Evolutionary conservation across 1,139 yeast genomes (phyloP).

Genomic region (Pichia sp.): DNA sequence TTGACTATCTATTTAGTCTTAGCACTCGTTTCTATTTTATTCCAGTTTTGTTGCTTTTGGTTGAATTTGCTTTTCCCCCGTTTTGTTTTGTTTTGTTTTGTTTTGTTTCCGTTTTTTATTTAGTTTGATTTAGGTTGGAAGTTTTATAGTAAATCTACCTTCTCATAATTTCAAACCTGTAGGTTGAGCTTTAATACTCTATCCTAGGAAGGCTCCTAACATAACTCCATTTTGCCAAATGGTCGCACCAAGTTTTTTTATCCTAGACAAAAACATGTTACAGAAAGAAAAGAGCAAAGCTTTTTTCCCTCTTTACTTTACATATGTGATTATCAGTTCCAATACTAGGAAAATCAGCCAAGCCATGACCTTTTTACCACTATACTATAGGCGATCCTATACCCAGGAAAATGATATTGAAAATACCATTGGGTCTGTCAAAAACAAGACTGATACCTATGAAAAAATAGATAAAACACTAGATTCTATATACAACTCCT

Average conservation of each 20-base stretch:
- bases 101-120: background rate
- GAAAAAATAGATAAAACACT: constrained; percentile 4
- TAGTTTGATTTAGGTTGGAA: background rate
- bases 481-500: constrained; percentile 7
- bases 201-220: too few species aligned
- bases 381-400: constrained; percentile 1
- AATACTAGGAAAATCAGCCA: background rate
- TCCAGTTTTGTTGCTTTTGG: background rate
- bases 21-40: background rate
- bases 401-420: background rate
- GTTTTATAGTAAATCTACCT: background rate
- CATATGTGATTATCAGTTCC: too few species aligned
- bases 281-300: too few species aligned
- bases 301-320: too few species aligned
- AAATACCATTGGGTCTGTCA: background rate
- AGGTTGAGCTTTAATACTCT: too few species aligned
- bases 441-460: constrained; percentile 1
- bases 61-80: background rate
- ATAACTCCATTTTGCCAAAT: too few species aligned
- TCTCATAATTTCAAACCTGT: too few species aligned
- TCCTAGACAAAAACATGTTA: too few species aligned
- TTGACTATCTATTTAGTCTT: background rate
- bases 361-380: constrained; percentile 6
- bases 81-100: too few species aligned
- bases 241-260: too few species aligned